phyloP scores from a whole-genome alignment of 2,329 filamentous ascomycete species.

The Byssothecium circinans region DNA sequence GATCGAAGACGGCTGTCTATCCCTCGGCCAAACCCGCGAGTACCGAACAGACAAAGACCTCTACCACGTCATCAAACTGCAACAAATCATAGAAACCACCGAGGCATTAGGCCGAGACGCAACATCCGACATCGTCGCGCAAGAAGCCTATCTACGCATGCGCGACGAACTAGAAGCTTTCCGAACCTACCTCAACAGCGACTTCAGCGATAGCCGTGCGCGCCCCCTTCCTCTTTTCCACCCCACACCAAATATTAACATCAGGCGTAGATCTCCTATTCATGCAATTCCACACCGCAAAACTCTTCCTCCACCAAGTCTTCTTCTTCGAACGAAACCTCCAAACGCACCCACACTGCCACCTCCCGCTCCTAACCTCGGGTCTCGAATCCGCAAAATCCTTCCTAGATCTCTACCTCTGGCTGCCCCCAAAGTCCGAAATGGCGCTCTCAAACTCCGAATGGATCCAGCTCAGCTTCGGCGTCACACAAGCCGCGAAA shows the following conservation, averaged over 20 bases:
- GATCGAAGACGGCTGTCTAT: constrained; percentile 44
- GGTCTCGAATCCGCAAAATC: constrained; percentile 31
- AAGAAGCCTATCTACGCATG: constrained; percentile 34
- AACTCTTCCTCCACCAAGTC: constrained; percentile 46
- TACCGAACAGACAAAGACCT: constrained; percentile 42
- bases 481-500: constrained; percentile 33
- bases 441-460: constrained; percentile 43
- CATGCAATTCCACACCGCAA: constrained; percentile 45
- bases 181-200: constrained; percentile 28
- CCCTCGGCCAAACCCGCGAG: constrained; percentile 35
- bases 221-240: constrained; percentile 2
- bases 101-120: constrained; percentile 27
- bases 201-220: constrained; percentile 35
- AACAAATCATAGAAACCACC: constrained; percentile 44
- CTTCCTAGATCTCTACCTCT: constrained; percentile 39
- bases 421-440: constrained; percentile 40
- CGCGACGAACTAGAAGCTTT: constrained; percentile 40
- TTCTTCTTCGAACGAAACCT: constrained; percentile 38
- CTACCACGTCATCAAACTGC: constrained; percentile 42
- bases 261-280: constrained; percentile 37
- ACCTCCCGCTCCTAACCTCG: constrained; percentile 25
- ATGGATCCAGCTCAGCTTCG: constrained; percentile 47
- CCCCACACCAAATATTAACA: not conserved
- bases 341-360: constrained; percentile 28
- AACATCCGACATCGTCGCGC: constrained; percentile 24